Conservation (phyloP, 2,329 filamentous ascomycete genomes). For the Alternaria sp. region DNA sequence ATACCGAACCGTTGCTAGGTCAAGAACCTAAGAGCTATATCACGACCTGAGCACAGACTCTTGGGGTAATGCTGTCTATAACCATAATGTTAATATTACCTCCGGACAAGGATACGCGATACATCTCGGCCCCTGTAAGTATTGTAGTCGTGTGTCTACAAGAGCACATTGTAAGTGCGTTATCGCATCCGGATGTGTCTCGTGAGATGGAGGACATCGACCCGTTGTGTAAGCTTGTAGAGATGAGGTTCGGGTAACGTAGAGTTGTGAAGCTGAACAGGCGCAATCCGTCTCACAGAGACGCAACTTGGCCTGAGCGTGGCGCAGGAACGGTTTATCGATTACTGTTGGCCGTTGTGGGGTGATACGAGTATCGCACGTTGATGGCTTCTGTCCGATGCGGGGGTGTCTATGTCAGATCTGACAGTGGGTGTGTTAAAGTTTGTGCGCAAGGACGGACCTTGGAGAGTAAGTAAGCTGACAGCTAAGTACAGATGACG, state of each 20-base stretch:
- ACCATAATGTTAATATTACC: neutral
- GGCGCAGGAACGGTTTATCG: constrained; percentile 10
- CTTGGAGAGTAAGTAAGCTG: neutral
- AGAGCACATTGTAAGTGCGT: neutral
- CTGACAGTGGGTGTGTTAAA: neutral
- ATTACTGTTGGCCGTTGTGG: constrained; percentile 5
- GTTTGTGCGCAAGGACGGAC: neutral
- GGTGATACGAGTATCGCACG: neutral
- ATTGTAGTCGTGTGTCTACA: neutral
- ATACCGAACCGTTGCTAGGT: neutral
- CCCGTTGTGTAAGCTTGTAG: neutral
- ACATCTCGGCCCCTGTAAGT: neutral
- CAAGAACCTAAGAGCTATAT: neutral
- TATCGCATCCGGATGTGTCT: neutral
- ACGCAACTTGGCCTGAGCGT: constrained; percentile 8
- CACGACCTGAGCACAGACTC: neutral
- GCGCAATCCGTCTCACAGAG: constrained; percentile 4
- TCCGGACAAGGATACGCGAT: neutral
- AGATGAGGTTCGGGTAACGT: constrained; percentile 5
- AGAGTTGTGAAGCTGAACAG: constrained; percentile 5
- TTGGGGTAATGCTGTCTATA: constrained; percentile 1
- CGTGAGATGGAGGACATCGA: neutral
- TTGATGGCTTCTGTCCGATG: neutral
- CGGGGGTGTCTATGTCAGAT: neutral
- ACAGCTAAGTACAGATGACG: neutral